Conservation (phyloP, 2,329 filamentous ascomycete genomes). For the Penicillium sp. region DNA sequence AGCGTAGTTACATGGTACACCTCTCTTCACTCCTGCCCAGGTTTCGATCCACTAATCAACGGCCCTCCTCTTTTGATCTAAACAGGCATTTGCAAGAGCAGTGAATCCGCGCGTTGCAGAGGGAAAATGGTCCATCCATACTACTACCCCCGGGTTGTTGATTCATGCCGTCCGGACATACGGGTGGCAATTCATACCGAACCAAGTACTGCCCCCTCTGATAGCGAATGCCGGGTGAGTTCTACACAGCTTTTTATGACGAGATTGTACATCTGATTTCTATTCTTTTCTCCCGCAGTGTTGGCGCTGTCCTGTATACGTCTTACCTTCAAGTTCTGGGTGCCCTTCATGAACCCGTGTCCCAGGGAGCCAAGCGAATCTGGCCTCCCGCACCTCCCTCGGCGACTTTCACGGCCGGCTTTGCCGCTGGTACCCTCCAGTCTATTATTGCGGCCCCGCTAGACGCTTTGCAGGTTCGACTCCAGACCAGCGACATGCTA, state of each 20-base stretch:
- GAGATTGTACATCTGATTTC: background rate
- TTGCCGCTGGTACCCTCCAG: slow-evolving; percentile 59
- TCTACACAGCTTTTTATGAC: background rate
- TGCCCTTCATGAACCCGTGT: slow-evolving; percentile 57
- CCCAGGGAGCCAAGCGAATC: slow-evolving; percentile 56
- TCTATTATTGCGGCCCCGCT: slow-evolving; percentile 62
- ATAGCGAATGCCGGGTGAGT: slow-evolving; percentile 60
- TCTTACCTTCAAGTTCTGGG: slow-evolving; percentile 61
- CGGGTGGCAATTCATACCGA: slow-evolving; percentile 64
- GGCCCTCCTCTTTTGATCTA: slow-evolving; percentile 3
- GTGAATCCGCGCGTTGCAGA: slow-evolving; percentile 55
- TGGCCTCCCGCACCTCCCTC: slow-evolving; percentile 57
- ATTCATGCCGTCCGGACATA: slow-evolving; percentile 61
- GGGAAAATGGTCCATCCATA: slow-evolving; percentile 57
- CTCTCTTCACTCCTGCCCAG: slow-evolving; percentile 5
- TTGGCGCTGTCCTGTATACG: slow-evolving; percentile 63
- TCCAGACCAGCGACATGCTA: slow-evolving; percentile 59
- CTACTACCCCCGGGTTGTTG: slow-evolving; percentile 60
- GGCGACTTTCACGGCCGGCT: slow-evolving; percentile 59
- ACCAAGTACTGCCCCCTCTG: slow-evolving; percentile 62
- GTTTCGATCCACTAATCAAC: slow-evolving; percentile 10
- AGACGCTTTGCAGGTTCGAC: slow-evolving; percentile 62
- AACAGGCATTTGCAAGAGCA: slow-evolving; percentile 60
- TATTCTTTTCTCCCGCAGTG: slow-evolving; percentile 31
- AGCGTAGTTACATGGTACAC: slow-evolving; percentile 51